Evolutionary conservation across 441 rosid species (phyloP).

Genomic region (Brassica hybrid): DNA sequence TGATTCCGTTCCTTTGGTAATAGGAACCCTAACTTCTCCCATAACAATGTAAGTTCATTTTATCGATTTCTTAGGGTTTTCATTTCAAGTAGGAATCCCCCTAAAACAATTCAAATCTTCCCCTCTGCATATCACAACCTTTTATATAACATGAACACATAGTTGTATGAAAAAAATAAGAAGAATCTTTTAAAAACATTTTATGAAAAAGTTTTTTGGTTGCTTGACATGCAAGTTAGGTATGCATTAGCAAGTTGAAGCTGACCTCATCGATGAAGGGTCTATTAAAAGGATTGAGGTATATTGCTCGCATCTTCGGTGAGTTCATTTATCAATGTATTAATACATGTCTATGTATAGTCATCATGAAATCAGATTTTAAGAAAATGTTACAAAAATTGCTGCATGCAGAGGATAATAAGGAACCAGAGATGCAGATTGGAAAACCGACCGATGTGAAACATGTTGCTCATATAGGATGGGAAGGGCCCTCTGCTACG

Average conservation of each 20-base stretch:
- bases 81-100: conserved; percentile 8
- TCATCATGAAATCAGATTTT: conserved; percentile 6
- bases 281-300: conserved; percentile 45
- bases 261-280: conserved; percentile 42
- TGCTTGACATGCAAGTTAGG: conserved; percentile 37
- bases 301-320: conserved; percentile 47
- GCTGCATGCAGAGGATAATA: conserved; percentile 75
- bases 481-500: conserved; percentile 81
- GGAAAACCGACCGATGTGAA: conserved; percentile 96
- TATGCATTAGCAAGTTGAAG: conserved; percentile 30
- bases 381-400: neutral
- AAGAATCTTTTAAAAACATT: neutral
- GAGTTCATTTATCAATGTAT: conserved; percentile 10
- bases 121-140: neutral
- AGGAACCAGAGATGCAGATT: conserved; percentile 87
- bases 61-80: neutral
- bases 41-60: conserved; percentile 34
- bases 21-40: neutral
- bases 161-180: neutral
- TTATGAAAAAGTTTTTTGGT: conserved; percentile 2
- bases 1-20: conserved; percentile 6
- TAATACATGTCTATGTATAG: neutral
- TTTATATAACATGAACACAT: neutral
- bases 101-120: neutral
- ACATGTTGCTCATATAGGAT: conserved; percentile 99